A percentile compares a stretch with the other conserved stretches of the same genome.
Conservation (phyloP, 306 rosid genomes). For the Begonia fuchsioides region DNA sequence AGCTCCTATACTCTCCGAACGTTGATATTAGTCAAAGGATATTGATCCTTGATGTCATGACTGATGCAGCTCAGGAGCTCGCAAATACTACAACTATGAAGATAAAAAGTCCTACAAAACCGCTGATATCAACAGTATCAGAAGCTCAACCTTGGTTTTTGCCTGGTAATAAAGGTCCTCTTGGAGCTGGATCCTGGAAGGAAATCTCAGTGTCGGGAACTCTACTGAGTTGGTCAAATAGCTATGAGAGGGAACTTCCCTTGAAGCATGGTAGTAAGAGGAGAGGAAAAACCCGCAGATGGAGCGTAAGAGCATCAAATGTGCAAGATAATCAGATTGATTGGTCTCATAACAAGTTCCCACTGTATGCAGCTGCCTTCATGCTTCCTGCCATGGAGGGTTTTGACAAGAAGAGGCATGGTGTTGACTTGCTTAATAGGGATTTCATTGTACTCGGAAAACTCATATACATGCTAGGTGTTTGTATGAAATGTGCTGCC, state of each 20-base stretch:
- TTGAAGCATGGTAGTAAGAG: conserved; percentile 37
- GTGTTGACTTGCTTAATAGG: conserved; percentile 83
- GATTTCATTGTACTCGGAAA: conserved; percentile 86
- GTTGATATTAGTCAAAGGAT: conserved; percentile 84
- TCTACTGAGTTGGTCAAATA: conserved; percentile 71
- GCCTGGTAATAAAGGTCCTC: conserved; percentile 61
- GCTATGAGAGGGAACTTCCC: conserved; percentile 78
- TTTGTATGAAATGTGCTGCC: conserved; percentile 86
- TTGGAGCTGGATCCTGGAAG: conserved; percentile 77
- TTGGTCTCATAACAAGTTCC: conserved; percentile 77
- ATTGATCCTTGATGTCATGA: conserved; percentile 87
- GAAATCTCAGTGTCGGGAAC: conserved; percentile 54
- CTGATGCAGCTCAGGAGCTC: conserved; percentile 91
- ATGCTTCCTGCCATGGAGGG: conserved; percentile 98
- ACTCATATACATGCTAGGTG: conserved; percentile 79
- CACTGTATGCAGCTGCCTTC: conserved; percentile 83
- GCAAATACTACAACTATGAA: conserved; percentile 41
- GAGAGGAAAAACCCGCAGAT: conserved; percentile 75
- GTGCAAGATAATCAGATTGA: conserved; percentile 37
- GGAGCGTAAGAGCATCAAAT: conserved; percentile 46
- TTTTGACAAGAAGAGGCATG: conserved; percentile 80
- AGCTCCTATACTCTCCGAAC: conserved; percentile 71
- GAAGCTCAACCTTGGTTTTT: conserved; percentile 83
- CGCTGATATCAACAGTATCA: conserved; percentile 57
- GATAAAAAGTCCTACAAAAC: conserved; percentile 36